These are phyloP conservation scores for Mycosphaerella arachidis DNA, from an alignment of 2,329 filamentous ascomycete species.

Conservation along the genomic window DNA sequence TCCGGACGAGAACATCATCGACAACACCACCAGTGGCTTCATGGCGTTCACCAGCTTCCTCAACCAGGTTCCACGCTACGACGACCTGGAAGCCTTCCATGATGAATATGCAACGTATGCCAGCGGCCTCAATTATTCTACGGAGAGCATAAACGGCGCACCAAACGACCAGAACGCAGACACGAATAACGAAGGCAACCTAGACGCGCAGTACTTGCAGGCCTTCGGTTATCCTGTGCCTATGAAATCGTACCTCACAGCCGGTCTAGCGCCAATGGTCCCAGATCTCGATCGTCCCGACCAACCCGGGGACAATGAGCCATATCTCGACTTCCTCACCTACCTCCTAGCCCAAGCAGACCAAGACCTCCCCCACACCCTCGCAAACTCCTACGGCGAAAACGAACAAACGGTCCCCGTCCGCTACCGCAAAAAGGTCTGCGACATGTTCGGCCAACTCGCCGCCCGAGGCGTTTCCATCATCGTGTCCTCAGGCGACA, in stretches of 20 bases:
- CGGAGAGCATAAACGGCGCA: conserved; percentile 53
- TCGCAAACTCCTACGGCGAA: conserved; percentile 63
- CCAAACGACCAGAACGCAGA: conserved; percentile 40
- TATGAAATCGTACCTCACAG: conserved; percentile 57
- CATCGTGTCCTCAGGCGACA: conserved; percentile 59
- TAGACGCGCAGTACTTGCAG: conserved; percentile 60
- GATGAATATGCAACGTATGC: conserved; percentile 47
- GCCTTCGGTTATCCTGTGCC: conserved; percentile 52
- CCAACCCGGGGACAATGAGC: conserved; percentile 55
- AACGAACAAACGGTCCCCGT: conserved; percentile 59
- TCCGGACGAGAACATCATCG: conserved; percentile 42
- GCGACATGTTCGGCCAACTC: conserved; percentile 60
- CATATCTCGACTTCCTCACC: conserved; percentile 59
- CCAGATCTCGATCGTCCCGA: conserved; percentile 43
- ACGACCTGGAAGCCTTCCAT: conserved; percentile 55
- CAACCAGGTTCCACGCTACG: conserved; percentile 47
- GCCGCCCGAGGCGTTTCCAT: conserved; percentile 60
- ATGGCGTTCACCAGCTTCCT: conserved; percentile 44
- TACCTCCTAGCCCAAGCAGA: conserved; percentile 54
- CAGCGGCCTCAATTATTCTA: conserved; percentile 50
- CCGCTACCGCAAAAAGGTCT: conserved; percentile 57
- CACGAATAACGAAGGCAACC: conserved; percentile 54
- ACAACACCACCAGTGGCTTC: conserved; percentile 41
- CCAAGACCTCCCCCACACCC: conserved; percentile 54
- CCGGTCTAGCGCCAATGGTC: conserved; percentile 45